These are phyloP conservation scores for Amanita fuliginea DNA, from an alignment of 768 basidiomycete genomes.

Conservation along the genomic window DNA sequence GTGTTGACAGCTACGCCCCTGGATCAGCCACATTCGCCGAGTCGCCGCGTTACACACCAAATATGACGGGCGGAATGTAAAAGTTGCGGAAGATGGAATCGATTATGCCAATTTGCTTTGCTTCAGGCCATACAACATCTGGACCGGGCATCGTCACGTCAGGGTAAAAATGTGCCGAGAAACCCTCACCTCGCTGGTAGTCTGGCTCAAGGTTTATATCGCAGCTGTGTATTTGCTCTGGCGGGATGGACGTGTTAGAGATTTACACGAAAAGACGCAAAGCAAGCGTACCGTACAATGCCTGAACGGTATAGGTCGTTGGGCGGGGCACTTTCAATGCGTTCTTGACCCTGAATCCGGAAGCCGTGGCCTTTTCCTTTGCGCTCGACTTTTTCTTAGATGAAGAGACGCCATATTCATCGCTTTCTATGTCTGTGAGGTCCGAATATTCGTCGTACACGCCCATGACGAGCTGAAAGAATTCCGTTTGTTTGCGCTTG, in stretches of 20 bases:
- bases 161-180: background rate
- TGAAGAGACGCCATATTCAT: constrained; percentile 8
- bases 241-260: background rate
- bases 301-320: constrained; percentile 53
- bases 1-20: constrained; percentile 31
- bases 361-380: constrained; percentile 9
- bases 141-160: background rate
- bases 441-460: constrained; percentile 21
- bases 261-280: background rate
- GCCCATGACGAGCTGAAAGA: background rate
- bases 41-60: constrained; percentile 28
- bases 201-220: constrained; percentile 69
- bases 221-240: constrained; percentile 52
- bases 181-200: constrained; percentile 54
- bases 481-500: too few species aligned
- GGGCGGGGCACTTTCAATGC: constrained; percentile 45
- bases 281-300: constrained; percentile 38
- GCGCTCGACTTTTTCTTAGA: constrained; percentile 3
- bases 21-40: background rate
- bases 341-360: constrained; percentile 25
- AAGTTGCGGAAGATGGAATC: constrained; percentile 74
- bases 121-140: constrained; percentile 76
- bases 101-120: constrained; percentile 64
- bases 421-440: constrained; percentile 19
- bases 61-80: constrained; percentile 67